Evolutionary conservation across 2,329 filamentous ascomycete genomes (phyloP).

Genomic region (Colletotrichum chrysophilum): DNA sequence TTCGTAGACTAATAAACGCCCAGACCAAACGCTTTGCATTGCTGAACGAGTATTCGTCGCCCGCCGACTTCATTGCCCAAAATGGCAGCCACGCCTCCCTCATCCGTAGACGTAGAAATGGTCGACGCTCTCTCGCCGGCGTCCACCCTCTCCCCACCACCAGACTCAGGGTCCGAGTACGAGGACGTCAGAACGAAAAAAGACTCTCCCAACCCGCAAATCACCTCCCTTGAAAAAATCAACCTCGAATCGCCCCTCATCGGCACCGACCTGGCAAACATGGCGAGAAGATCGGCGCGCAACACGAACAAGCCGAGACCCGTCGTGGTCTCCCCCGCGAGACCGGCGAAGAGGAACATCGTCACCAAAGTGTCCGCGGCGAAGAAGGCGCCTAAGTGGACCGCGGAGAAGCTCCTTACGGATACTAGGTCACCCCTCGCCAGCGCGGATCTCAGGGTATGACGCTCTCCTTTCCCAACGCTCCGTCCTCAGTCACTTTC

Average conservation of each 20-base stretch:
- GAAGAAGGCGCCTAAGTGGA: conserved; percentile 39
- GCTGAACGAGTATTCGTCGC: not conserved
- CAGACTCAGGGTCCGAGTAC: not conserved
- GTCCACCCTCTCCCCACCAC: not conserved
- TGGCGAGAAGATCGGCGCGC: conserved; percentile 8
- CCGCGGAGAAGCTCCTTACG: conserved; percentile 37
- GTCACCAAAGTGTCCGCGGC: conserved; percentile 22
- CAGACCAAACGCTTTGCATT: not conserved
- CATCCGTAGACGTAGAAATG: conserved; percentile 16
- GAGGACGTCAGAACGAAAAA: not conserved
- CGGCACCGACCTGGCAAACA: not conserved
- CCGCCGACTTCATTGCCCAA: not conserved
- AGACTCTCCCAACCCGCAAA: not conserved
- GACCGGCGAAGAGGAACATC: conserved; percentile 4
- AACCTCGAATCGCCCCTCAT: not conserved
- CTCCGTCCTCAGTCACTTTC: no score
- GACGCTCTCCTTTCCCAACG: not conserved
- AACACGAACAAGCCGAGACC: conserved; percentile 3
- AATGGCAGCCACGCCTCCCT: conserved; percentile 3
- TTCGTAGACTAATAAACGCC: not conserved
- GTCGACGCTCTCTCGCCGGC: not conserved
- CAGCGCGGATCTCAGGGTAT: conserved; percentile 40
- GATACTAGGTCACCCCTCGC: conserved; percentile 44
- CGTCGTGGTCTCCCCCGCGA: not conserved
- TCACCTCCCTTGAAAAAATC: not conserved